Conservation (phyloP, 1,284 basidiomycete species). For the Marasmius fiardii region DNA sequence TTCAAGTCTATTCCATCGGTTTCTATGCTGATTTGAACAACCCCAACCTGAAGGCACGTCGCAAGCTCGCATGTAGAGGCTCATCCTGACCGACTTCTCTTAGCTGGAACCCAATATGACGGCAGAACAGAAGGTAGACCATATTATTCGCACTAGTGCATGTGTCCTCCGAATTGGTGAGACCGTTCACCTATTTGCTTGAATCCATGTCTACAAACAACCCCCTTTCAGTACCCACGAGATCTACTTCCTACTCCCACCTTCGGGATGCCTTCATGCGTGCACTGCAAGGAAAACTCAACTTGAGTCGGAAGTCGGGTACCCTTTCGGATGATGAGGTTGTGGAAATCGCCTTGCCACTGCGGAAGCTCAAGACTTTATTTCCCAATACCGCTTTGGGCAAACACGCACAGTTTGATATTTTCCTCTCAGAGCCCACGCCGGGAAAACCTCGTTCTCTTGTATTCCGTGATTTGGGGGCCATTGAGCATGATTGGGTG, state of each 20-base stretch:
- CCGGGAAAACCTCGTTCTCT: constrained; percentile 47
- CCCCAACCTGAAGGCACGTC: constrained; percentile 51
- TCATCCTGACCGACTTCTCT: constrained; percentile 26
- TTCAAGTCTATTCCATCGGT: constrained; percentile 83
- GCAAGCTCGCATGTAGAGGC: not conserved
- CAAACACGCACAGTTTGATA: constrained; percentile 67
- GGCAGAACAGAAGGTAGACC: constrained; percentile 66
- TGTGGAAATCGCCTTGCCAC: constrained; percentile 51
- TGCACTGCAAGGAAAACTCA: constrained; percentile 65
- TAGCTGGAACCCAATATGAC: constrained; percentile 31
- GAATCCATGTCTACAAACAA: constrained; percentile 1
- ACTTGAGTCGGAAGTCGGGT: constrained; percentile 47
- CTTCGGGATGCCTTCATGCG: constrained; percentile 85
- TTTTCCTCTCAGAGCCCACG: constrained; percentile 59
- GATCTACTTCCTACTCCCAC: constrained; percentile 78
- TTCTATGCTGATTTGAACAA: constrained; percentile 79
- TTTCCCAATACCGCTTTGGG: constrained; percentile 67
- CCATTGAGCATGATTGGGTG: constrained; percentile 70
- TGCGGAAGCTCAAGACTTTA: constrained; percentile 70
- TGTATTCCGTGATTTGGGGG: constrained; percentile 70
- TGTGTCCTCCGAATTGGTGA: constrained; percentile 76
- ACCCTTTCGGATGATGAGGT: constrained; percentile 57
- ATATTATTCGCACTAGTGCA: constrained; percentile 63
- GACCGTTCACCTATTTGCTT: constrained; percentile 16
- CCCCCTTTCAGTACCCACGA: constrained; percentile 63